phyloP scores from a whole-genome alignment of 2,329 filamentous ascomycete genomes.

The Botrytis hyacinthi region DNA sequence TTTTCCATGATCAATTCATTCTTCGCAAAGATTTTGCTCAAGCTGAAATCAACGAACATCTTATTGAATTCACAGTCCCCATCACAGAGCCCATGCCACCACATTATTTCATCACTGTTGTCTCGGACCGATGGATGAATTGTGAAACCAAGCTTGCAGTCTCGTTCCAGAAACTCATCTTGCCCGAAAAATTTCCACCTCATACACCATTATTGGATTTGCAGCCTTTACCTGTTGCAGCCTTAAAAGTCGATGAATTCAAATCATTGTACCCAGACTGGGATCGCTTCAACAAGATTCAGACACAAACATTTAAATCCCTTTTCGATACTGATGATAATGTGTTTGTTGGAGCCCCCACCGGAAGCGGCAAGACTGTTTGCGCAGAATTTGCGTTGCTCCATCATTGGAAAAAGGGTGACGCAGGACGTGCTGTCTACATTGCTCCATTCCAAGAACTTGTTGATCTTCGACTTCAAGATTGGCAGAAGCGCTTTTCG shows the following conservation, averaged over 20 bases:
- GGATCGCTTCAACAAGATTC: constrained; percentile 92
- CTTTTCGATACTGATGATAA: constrained; percentile 90
- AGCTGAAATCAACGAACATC: constrained; percentile 84
- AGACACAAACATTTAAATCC: constrained; percentile 95
- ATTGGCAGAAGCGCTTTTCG: constrained; percentile 79
- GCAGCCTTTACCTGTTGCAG: constrained; percentile 84
- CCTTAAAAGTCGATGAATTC: constrained; percentile 83
- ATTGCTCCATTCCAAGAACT: constrained; percentile 93
- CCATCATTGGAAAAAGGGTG: constrained; percentile 75
- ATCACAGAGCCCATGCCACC: constrained; percentile 98
- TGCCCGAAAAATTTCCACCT: constrained; percentile 92
- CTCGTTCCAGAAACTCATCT: constrained; percentile 89
- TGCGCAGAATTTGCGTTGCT: constrained; percentile 93
- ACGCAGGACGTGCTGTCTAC: constrained; percentile 81
- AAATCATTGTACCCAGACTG: constrained; percentile 78
- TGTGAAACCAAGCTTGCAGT: constrained; percentile 91
- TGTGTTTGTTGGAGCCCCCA: constrained; percentile 88
- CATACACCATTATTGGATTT: constrained; percentile 91
- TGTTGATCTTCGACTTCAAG: constrained; percentile 74
- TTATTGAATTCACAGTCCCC: constrained; percentile 93
- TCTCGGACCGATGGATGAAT: constrained; percentile 98
- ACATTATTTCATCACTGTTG: constrained; percentile 94
- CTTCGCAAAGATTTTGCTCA: constrained; percentile 85
- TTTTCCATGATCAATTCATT: constrained; percentile 93
- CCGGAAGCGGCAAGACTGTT: constrained; percentile 93